These are phyloP conservation scores for Platanthera guangdongensis DNA, from an alignment of 106 monocot genomes.

Conservation along the genomic window DNA sequence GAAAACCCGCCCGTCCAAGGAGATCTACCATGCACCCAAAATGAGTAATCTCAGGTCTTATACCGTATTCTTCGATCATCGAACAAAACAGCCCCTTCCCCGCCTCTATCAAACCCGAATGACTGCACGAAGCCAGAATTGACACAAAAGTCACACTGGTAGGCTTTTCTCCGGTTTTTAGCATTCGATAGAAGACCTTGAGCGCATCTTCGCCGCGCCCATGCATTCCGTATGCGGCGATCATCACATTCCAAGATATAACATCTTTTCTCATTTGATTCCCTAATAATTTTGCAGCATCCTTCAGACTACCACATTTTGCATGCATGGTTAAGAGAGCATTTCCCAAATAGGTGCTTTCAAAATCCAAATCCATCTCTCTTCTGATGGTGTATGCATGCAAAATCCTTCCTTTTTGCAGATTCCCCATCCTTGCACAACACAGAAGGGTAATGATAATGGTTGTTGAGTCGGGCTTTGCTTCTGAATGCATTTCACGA, in stretches of 20 bases:
- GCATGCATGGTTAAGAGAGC: conserved; percentile 32
- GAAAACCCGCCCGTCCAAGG: conserved; percentile 36
- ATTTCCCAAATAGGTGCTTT: conserved; percentile 15
- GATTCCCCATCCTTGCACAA: conserved; percentile 16
- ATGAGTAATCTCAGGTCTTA: conserved; percentile 47
- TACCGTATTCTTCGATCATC: conserved; percentile 28
- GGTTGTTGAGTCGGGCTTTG: conserved; percentile 4
- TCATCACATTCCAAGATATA: conserved; percentile 45
- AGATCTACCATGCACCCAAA: conserved; percentile 70
- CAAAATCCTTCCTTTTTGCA: conserved; percentile 15
- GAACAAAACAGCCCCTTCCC: conserved; percentile 29
- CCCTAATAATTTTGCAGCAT: conserved; percentile 17
- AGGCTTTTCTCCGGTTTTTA: conserved; percentile 24
- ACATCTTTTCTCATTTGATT: conserved; percentile 33
- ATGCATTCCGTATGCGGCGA: conserved; percentile 47
- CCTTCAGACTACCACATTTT: conserved; percentile 21
- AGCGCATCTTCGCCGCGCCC: conserved; percentile 38
- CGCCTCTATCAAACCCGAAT: conserved; percentile 35
- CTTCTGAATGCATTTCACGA: conserved; percentile 20
- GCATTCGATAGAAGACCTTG: conserved; percentile 42
- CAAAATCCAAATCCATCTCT: conserved; percentile 7
- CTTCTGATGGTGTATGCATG: conserved; percentile 19
- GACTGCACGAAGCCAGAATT: conserved; percentile 46
- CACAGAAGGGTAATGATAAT: conserved; percentile 17
- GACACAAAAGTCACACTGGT: conserved; percentile 45